Conservation (phyloP, 805 yeast species). For the Kluyveromyces siamensis region DNA sequence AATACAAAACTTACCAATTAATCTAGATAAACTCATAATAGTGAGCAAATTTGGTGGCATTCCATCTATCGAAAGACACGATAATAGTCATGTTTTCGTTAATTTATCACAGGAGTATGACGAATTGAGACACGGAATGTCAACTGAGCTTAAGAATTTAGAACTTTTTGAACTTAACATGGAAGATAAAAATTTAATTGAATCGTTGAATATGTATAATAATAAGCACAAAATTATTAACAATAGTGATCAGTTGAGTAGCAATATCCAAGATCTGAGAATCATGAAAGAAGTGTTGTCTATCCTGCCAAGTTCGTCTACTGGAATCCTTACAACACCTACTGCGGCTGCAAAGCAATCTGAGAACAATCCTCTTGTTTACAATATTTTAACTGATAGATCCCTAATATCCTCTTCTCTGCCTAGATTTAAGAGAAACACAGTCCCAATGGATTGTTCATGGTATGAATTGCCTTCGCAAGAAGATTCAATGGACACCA, state of each 20-base stretch:
- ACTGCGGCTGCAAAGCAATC: conserved; percentile 47
- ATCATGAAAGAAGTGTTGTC: conserved; percentile 51
- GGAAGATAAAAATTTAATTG: conserved; percentile 8
- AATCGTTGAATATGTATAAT: conserved; percentile 11
- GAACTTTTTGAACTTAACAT: background rate
- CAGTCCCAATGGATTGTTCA: conserved; percentile 9
- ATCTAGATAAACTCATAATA: conserved; percentile 70
- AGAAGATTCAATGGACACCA: conserved; percentile 2
- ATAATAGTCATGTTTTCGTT: conserved; percentile 78
- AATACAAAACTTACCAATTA: conserved; percentile 29
- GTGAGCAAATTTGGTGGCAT: conserved; percentile 84
- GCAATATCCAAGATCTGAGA: conserved; percentile 59
- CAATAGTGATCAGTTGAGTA: conserved; percentile 21
- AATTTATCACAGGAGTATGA: conserved; percentile 70
- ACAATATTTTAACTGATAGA: conserved; percentile 85
- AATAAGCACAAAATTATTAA: conserved; percentile 11
- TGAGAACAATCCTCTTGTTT: conserved; percentile 71
- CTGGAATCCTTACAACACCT: conserved; percentile 86
- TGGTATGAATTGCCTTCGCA: conserved; percentile 16
- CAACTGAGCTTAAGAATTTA: background rate
- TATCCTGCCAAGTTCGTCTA: conserved; percentile 44
- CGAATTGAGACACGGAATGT: conserved; percentile 6
- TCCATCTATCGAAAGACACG: conserved; percentile 74
- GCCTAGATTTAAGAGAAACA: conserved; percentile 45
- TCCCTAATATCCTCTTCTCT: conserved; percentile 85